phyloP scores from a whole-genome alignment of 139 green algal genomes.

The Microglena sp. region DNA sequence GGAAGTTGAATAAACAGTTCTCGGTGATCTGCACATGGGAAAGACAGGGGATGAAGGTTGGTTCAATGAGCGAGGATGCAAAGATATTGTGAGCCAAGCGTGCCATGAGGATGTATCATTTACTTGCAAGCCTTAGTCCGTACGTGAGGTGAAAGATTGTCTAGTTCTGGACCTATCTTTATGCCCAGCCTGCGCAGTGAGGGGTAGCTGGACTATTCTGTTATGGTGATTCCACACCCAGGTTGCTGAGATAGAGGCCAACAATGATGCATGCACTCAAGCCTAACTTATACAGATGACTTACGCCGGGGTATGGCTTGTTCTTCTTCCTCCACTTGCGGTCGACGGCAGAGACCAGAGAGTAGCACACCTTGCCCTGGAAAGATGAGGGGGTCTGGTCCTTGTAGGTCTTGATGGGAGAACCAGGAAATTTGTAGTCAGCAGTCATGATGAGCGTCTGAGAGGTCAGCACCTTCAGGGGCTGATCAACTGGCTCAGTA shows the following conservation, averaged over 20 bases:
- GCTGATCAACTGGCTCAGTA: too few relatives aligned
- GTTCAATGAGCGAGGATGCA: too few relatives aligned
- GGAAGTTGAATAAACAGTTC: slow-evolving; percentile 10
- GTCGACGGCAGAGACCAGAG: not conserved
- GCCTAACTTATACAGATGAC: not conserved
- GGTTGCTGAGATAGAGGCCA: not conserved
- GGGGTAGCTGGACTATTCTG: not conserved
- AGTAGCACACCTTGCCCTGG: slow-evolving; percentile 14
- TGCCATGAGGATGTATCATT: not conserved
- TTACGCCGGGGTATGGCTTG: slow-evolving; percentile 21
- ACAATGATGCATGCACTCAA: not conserved
- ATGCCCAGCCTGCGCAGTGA: not conserved
- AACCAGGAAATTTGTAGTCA: too few relatives aligned
- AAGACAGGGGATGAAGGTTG: not conserved
- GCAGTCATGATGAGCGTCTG: too few relatives aligned
- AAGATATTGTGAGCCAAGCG: not conserved
- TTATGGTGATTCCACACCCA: not conserved
- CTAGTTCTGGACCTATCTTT: not conserved
- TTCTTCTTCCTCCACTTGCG: slow-evolving; percentile 35
- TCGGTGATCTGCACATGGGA: slow-evolving; percentile 4
- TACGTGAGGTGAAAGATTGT: not conserved
- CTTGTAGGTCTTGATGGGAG: not conserved
- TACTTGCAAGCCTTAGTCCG: too few relatives aligned
- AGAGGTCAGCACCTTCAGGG: too few relatives aligned
- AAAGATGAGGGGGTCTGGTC: not conserved